Evolutionary conservation across 2,329 filamentous ascomycete genomes (phyloP).

Genomic region (Cordyceps javanica): DNA sequence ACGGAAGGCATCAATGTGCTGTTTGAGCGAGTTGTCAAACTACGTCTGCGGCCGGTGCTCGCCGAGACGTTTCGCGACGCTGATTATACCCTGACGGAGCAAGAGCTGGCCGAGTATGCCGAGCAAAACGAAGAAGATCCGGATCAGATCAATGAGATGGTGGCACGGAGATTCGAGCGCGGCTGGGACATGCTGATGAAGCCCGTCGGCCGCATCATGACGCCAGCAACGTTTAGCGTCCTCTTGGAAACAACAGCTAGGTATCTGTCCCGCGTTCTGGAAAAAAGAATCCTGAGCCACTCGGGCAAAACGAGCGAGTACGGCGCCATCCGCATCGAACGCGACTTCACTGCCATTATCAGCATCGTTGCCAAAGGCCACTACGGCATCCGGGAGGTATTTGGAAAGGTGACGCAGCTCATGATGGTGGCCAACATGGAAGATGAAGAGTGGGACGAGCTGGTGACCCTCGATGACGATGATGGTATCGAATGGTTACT

Average conservation of each 20-base stretch:
- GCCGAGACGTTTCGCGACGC: slow-evolving; percentile 86
- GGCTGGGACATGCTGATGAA: slow-evolving; percentile 82
- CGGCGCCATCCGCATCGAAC: slow-evolving; percentile 75
- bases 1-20: slow-evolving; percentile 79
- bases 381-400: slow-evolving; percentile 72
- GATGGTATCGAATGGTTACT: slow-evolving; percentile 67
- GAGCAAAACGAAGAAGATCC: slow-evolving; percentile 48
- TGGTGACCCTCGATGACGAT: slow-evolving; percentile 45
- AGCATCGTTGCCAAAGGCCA: slow-evolving; percentile 60
- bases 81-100: slow-evolving; percentile 69
- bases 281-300: slow-evolving; percentile 81
- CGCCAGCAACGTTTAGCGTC: slow-evolving; percentile 66
- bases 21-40: slow-evolving; percentile 81
- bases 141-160: slow-evolving; percentile 55
- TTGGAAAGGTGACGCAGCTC: slow-evolving; percentile 72
- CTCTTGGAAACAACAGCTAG: slow-evolving; percentile 67
- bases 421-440: slow-evolving; percentile 90
- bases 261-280: slow-evolving; percentile 71
- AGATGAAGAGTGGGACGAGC: slow-evolving; percentile 88
- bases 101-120: slow-evolving; percentile 52
- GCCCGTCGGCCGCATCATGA: slow-evolving; percentile 80
- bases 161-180: slow-evolving; percentile 72
- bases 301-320: slow-evolving; percentile 73
- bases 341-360: slow-evolving; percentile 75
- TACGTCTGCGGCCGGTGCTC: slow-evolving; percentile 76